A percentile compares a stretch with the other conserved stretches of the same genome.
phyloP scores from a whole-genome alignment of 2,329 filamentous ascomycete genomes.

The Neopestalotiopsis clavispora region DNA sequence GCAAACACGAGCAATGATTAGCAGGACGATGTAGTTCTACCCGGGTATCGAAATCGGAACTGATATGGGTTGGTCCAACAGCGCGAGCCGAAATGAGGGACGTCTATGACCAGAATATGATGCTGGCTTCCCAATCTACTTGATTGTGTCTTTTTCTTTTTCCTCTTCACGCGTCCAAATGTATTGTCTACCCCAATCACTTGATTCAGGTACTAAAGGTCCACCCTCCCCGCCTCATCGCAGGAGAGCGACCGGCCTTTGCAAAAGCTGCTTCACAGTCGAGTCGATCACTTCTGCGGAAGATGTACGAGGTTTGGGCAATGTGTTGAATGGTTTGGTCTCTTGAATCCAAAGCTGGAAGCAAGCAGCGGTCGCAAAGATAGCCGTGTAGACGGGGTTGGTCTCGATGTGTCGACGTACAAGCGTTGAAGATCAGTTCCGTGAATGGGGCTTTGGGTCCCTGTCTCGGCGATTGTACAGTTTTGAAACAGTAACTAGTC shows the following conservation, averaged over 20 bases:
- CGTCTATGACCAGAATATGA: neutral
- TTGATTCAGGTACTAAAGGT: constrained; percentile 34
- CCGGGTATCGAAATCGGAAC: neutral
- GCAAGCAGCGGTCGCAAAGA: neutral
- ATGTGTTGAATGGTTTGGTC: neutral
- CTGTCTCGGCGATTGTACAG: neutral
- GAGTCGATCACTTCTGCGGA: neutral
- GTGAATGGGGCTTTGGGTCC: neutral
- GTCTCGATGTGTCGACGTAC: neutral
- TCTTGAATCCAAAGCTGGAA: neutral
- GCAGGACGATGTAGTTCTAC: neutral
- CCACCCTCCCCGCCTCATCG: constrained; percentile 41
- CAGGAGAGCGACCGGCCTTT: constrained; percentile 37
- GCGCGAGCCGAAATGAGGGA: neutral
- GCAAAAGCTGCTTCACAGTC: constrained; percentile 13
- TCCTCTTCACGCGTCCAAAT: constrained; percentile 20
- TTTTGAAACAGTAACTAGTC: neutral
- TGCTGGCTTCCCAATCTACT: neutral
- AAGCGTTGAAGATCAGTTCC: neutral
- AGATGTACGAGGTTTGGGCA: neutral
- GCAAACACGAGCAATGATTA: constrained; percentile 21
- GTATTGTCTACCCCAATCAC: constrained; percentile 31
- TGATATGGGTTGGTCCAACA: neutral
- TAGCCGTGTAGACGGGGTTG: neutral
- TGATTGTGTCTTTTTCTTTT: constrained; percentile 16